A percentile compares a stretch with the other conserved stretches of the same genome.
phyloP scores from a whole-genome alignment of 2,329 filamentous ascomycete species.

The Graphilbum sp. region DNA sequence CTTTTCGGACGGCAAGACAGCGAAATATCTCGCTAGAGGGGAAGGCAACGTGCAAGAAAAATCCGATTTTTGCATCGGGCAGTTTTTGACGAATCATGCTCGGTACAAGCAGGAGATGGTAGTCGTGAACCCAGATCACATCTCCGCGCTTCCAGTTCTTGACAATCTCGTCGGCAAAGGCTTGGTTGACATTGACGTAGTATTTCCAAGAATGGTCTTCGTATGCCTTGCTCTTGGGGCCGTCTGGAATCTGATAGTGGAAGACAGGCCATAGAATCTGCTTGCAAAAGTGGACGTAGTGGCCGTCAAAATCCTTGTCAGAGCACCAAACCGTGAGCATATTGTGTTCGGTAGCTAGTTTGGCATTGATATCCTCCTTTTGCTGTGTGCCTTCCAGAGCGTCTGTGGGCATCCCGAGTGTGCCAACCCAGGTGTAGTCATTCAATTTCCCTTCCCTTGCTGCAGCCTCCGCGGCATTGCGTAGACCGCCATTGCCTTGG shows the following conservation, averaged over 20 bases:
- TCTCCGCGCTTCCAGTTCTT: conserved; percentile 89
- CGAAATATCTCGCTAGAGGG: conserved; percentile 93
- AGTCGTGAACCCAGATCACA: conserved; percentile 90
- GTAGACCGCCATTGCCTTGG: conserved; percentile 82
- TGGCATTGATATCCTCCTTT: conserved; percentile 70
- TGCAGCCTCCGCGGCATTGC: conserved; percentile 73
- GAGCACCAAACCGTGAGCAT: conserved; percentile 72
- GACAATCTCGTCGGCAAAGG: conserved; percentile 79
- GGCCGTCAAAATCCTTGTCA: conserved; percentile 85
- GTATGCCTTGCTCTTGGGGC: conserved; percentile 95
- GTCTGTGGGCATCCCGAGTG: conserved; percentile 87
- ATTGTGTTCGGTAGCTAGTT: conserved; percentile 63
- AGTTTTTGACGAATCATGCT: conserved; percentile 78
- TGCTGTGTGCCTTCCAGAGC: conserved; percentile 56
- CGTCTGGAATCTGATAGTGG: conserved; percentile 95
- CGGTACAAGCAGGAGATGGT: conserved; percentile 80
- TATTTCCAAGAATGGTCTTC: conserved; percentile 94
- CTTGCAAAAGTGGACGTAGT: conserved; percentile 95
- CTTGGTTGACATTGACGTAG: conserved; percentile 84
- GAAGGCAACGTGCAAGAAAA: conserved; percentile 90
- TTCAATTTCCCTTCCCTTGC: conserved; percentile 49
- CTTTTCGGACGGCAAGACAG: conserved; percentile 71
- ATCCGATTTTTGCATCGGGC: conserved; percentile 86
- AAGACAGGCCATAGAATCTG: conserved; percentile 96
- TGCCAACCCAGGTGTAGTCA: conserved; percentile 82